Evolutionary conservation across 139 green algal species (phyloP).

Genomic region (Microglena sp.): DNA sequence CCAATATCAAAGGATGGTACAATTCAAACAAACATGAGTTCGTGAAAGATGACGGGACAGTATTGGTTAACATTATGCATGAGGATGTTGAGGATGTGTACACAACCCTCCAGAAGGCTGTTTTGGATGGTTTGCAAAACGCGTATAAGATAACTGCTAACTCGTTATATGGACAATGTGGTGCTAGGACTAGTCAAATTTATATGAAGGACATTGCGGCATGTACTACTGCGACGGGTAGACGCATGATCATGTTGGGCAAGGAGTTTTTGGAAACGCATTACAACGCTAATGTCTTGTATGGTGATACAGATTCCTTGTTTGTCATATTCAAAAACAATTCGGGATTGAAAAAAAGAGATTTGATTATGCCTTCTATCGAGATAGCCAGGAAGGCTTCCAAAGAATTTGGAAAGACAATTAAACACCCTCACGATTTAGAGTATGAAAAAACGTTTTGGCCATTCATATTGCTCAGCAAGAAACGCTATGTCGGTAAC

Average conservation of each 20-base stretch:
- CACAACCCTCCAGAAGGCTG: constrained; percentile 10
- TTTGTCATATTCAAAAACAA: not conserved
- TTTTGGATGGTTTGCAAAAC: constrained; percentile 21
- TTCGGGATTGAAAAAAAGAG: not conserved
- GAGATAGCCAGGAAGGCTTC: not conserved
- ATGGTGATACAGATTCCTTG: constrained; percentile 12
- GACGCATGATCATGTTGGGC: constrained; percentile 14
- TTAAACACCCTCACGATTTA: constrained; percentile 16
- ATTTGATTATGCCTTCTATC: not conserved
- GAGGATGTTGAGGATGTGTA: constrained; percentile 1
- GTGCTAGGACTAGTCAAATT: constrained; percentile 8
- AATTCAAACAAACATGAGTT: too few relatives aligned
- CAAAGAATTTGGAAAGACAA: not conserved
- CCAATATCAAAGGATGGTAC: too few relatives aligned
- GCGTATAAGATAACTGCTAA: constrained; percentile 25
- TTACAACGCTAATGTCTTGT: constrained; percentile 8
- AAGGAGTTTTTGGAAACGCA: constrained; percentile 10
- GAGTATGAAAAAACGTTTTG: constrained; percentile 23
- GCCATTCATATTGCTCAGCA: constrained; percentile 14
- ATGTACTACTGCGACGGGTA: constrained; percentile 14
- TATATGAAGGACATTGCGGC: constrained; percentile 20
- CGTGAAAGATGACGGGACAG: too few relatives aligned
- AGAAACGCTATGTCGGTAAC: constrained; percentile 26
- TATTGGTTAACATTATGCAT: too few relatives aligned
- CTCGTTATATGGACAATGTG: constrained; percentile 12